phyloP scores from a whole-genome alignment of 768 basidiomycete species.

The Psilocybe sp. region DNA sequence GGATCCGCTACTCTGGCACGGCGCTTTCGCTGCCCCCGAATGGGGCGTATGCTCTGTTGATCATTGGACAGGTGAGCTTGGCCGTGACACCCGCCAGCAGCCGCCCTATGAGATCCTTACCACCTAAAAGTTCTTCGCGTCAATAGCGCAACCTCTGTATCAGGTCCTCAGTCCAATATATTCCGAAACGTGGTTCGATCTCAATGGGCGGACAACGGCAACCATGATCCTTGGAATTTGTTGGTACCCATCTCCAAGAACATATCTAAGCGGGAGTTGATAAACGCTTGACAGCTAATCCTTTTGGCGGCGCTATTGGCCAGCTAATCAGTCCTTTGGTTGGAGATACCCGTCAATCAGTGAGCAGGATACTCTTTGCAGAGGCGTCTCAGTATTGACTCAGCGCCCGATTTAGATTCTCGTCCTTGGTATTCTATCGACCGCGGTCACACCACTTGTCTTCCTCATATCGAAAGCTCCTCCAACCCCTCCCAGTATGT shows the following conservation, averaged over 20 bases:
- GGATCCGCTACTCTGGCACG: constrained; percentile 78
- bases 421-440: constrained; percentile 68
- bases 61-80: constrained; percentile 64
- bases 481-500: constrained; percentile 76
- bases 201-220: constrained; percentile 74
- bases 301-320: constrained; percentile 69
- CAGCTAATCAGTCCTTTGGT: constrained; percentile 70
- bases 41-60: constrained; percentile 61
- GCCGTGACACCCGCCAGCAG: not conserved
- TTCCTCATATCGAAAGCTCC: constrained; percentile 61
- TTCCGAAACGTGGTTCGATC: constrained; percentile 82
- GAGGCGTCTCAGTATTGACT: not conserved
- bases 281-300: constrained; percentile 51
- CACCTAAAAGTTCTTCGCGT: constrained; percentile 50
- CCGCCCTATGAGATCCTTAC: not conserved
- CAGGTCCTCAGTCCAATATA: constrained; percentile 79
- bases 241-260: constrained; percentile 13
- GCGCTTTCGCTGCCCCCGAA: constrained; percentile 44
- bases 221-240: constrained; percentile 59
- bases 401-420: constrained; percentile 40
- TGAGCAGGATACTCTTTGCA: constrained; percentile 30
- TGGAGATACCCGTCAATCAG: constrained; percentile 53
- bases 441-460: constrained; percentile 54
- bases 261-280: constrained; percentile 1
- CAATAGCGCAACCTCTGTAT: constrained; percentile 67